These are phyloP conservation scores for Podospora didyma DNA, from an alignment of 495 filamentous ascomycete species.

Conservation along the genomic window DNA sequence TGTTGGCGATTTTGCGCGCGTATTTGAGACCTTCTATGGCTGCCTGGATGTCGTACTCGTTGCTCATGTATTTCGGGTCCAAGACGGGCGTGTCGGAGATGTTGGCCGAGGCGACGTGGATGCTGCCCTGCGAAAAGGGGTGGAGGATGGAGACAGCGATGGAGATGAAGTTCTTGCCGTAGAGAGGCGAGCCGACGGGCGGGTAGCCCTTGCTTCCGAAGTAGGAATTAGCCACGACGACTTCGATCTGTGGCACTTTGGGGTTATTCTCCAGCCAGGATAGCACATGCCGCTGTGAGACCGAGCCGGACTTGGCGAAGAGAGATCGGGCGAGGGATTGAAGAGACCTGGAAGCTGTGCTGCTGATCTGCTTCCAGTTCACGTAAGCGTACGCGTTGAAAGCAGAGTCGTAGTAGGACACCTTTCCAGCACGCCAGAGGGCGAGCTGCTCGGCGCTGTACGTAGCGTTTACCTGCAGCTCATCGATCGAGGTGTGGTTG, in stretches of 20 bases:
- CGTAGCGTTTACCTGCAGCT: constrained; percentile 20
- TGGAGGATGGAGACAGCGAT: constrained; percentile 36
- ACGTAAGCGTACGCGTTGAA: constrained; percentile 18
- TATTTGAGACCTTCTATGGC: constrained; percentile 18
- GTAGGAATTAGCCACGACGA: constrained; percentile 30
- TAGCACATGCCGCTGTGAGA: constrained; percentile 17
- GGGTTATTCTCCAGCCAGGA: constrained; percentile 16
- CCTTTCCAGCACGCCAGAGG: constrained; percentile 11
- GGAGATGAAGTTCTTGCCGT: constrained; percentile 37
- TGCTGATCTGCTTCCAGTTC: constrained; percentile 17
- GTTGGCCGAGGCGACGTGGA: constrained; percentile 42
- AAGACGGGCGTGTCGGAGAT: constrained; percentile 13
- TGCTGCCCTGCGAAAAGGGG: constrained; percentile 49
- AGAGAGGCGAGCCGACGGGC: no score
- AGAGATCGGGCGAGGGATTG: constrained; percentile 6
- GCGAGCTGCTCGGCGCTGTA: constrained; percentile 18
- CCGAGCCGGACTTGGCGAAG: background rate
- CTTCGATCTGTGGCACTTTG: constrained; percentile 26
- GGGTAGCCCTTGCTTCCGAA: constrained; percentile 31
- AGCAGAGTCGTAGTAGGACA: constrained; percentile 26
- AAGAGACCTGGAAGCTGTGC: background rate
- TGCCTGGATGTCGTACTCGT: constrained; percentile 23
- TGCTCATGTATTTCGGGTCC: constrained; percentile 20
- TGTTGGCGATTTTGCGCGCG: constrained; percentile 13
- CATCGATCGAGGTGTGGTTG: constrained; percentile 19